A percentile compares a stretch with the other conserved stretches of the same genome.
Conservation (phyloP, 1,284 basidiomycete genomes). For the Coriolopsis trogii region DNA sequence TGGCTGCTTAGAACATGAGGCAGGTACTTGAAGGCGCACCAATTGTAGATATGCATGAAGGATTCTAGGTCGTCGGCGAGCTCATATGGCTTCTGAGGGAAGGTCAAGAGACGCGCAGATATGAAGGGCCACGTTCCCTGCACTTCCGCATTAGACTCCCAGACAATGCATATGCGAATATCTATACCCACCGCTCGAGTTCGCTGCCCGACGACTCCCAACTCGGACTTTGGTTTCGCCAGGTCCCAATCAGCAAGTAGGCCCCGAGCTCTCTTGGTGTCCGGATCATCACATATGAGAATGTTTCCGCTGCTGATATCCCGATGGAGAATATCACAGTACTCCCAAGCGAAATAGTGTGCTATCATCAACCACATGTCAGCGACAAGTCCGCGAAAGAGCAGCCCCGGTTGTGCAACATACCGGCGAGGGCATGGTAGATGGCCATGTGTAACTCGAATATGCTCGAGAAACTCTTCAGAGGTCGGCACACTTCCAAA, state of each 20-base stretch:
- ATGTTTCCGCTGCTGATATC: constrained; percentile 9
- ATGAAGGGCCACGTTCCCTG: constrained; percentile 21
- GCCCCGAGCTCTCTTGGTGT: not conserved
- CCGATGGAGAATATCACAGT: not conserved
- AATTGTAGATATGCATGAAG: constrained; percentile 6
- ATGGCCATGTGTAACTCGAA: not conserved
- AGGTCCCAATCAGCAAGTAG: not conserved
- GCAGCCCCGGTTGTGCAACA: too few species aligned
- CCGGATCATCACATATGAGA: not conserved
- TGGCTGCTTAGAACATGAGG: not conserved
- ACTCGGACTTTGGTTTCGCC: too few species aligned
- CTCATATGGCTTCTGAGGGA: constrained; percentile 3
- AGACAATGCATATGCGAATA: too few species aligned
- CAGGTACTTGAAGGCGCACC: constrained; percentile 2
- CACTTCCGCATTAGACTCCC: too few species aligned
- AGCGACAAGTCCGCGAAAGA: too few species aligned
- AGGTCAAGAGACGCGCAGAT: not conserved
- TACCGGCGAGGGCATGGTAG: constrained; percentile 5
- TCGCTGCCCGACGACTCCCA: too few species aligned
- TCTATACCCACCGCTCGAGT: too few species aligned
- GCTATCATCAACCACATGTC: not conserved
- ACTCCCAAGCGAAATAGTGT: not conserved
- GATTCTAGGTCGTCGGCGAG: constrained; percentile 16
- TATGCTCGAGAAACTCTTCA: not conserved
- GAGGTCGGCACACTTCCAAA: constrained; percentile 7